Percentiles rank a stretch among this genome's conserved stretches.
Conservation (phyloP, 352 stramenopile genomes). For the Phytophthora ohioensis region DNA sequence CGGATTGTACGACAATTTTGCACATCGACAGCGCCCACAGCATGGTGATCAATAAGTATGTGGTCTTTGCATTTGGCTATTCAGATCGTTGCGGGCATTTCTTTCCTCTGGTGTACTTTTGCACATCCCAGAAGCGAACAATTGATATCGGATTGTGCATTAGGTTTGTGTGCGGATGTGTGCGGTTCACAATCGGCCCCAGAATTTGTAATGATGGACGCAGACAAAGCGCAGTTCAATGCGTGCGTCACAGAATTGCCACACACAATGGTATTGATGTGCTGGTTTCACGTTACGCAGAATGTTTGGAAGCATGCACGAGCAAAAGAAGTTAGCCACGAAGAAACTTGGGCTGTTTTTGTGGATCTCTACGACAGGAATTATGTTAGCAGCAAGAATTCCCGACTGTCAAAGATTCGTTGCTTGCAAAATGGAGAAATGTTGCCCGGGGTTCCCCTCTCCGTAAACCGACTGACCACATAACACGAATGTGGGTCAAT, state of each 20-base stretch:
- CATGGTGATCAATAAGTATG: constrained; percentile 6
- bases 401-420: background rate
- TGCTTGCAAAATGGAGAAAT: background rate
- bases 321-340: background rate
- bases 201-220: constrained; percentile 16
- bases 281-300: constrained; percentile 9
- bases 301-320: constrained; percentile 5
- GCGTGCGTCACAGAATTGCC: constrained; percentile 6
- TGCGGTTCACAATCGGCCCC: background rate
- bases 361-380: constrained; percentile 12
- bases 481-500: constrained; percentile 11
- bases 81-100: constrained; percentile 1
- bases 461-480: constrained; percentile 3
- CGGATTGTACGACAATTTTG: constrained; percentile 3
- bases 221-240: constrained; percentile 9
- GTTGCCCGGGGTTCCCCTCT: background rate
- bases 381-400: background rate
- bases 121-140: constrained; percentile 8
- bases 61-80: constrained; percentile 12
- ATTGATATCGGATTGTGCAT: constrained; percentile 16
- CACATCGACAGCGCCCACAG: constrained; percentile 6
- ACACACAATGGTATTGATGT: constrained; percentile 1
- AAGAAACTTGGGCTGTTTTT: constrained; percentile 8
- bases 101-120: constrained; percentile 7
- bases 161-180: background rate